Evolutionary conservation across 495 filamentous ascomycete species (phyloP).

Genomic region (Chaetomidium leptoderma): DNA sequence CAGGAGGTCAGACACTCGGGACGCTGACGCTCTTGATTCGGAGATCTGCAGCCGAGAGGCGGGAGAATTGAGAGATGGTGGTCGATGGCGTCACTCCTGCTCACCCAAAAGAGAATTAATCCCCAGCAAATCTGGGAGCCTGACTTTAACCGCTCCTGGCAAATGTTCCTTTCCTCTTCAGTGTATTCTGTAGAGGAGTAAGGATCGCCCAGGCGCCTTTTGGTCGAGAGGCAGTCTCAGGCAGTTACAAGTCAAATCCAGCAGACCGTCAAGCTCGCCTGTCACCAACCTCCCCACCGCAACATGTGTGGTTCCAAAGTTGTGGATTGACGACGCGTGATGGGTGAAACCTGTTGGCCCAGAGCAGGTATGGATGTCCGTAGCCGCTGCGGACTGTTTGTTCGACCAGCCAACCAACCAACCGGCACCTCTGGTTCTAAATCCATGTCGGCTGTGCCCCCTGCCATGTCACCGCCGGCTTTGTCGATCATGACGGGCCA

Average conservation of each 20-base stretch:
- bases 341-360: slow-evolving; percentile 19
- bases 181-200: no score
- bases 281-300: neutral
- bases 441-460: slow-evolving; percentile 7
- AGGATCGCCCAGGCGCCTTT: no score
- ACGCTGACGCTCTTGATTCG: neutral
- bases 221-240: no score
- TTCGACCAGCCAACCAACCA: slow-evolving; percentile 4
- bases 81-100: neutral
- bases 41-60: neutral
- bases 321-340: neutral
- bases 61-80: neutral
- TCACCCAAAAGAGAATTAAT: neutral
- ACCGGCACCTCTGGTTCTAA: neutral
- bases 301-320: neutral
- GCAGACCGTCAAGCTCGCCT: neutral
- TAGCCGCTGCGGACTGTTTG: slow-evolving; percentile 16
- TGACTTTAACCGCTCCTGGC: neutral
- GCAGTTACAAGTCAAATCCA: neutral
- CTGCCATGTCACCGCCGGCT: neutral
- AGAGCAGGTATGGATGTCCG: slow-evolving; percentile 1
- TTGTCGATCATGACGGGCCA: neutral
- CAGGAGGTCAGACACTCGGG: neutral
- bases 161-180: no score
- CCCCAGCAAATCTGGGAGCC: neutral